Conservation (phyloP, 768 basidiomycete species). For the Trametes maxima region DNA sequence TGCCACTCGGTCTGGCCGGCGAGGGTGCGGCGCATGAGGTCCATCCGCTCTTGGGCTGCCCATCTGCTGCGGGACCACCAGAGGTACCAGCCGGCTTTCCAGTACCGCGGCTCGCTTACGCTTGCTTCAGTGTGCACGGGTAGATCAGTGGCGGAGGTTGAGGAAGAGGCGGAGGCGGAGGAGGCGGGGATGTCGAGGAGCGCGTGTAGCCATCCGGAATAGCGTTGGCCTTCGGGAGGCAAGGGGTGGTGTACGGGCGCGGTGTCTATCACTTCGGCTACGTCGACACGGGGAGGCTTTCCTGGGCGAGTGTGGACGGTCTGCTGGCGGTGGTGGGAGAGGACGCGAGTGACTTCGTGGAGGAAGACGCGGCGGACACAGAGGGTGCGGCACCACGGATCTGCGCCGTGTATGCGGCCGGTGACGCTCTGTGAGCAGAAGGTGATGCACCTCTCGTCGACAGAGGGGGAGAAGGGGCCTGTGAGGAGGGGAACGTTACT, state of each 20-base stretch:
- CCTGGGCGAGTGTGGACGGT: slow-evolving; percentile 9
- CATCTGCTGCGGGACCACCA: slow-evolving; percentile 61
- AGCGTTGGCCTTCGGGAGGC: slow-evolving; percentile 65
- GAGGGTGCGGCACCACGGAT: slow-evolving; percentile 40
- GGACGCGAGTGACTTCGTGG: slow-evolving; percentile 37
- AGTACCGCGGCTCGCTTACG: slow-evolving; percentile 48
- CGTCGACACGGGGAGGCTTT: slow-evolving; percentile 20
- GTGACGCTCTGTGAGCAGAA: slow-evolving; percentile 38
- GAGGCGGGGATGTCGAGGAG: slow-evolving; percentile 8
- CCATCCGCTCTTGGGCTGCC: slow-evolving; percentile 56
- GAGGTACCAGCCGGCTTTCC: slow-evolving; percentile 78
- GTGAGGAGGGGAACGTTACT: no score
- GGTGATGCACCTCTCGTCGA: slow-evolving; percentile 40
- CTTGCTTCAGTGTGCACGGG: slow-evolving; percentile 17
- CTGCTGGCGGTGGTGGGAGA: slow-evolving; percentile 20
- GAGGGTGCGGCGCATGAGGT: slow-evolving; percentile 61
- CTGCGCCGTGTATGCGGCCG: slow-evolving; percentile 34
- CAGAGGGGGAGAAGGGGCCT: slow-evolving; percentile 35
- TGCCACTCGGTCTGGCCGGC: slow-evolving; percentile 50
- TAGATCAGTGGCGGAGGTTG: not conserved
- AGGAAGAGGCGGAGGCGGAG: not conserved
- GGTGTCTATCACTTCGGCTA: slow-evolving; percentile 11
- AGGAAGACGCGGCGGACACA: slow-evolving; percentile 41
- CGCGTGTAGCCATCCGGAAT: slow-evolving; percentile 36
- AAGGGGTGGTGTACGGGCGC: slow-evolving; percentile 50